Conservation (phyloP, 192 early-diverging fungal genomes). For the Funneliformis geosporum region DNA sequence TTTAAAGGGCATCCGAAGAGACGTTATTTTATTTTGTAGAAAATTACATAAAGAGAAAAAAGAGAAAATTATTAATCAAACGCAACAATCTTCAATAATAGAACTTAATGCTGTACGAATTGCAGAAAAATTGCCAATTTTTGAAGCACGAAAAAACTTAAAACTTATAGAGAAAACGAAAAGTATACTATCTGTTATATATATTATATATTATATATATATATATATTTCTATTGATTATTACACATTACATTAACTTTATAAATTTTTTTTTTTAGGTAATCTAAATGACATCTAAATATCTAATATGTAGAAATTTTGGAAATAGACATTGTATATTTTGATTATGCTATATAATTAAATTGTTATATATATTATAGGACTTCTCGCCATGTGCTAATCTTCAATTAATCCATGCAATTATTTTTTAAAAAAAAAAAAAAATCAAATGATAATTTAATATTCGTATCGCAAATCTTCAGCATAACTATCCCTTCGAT, state of each 20-base stretch:
- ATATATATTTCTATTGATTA: too few relatives aligned
- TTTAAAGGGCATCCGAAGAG: neutral
- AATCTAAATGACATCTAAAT: neutral
- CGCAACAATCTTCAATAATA: neutral
- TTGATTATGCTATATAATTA: too few relatives aligned
- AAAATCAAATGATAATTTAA: neutral
- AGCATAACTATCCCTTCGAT: constrained; percentile 13
- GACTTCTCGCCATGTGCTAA: neutral
- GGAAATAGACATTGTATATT: too few relatives aligned
- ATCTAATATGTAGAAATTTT: neutral
- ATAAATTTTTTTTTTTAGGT: neutral
- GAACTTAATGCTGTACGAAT: neutral
- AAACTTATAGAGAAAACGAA: neutral
- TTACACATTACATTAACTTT: too few relatives aligned
- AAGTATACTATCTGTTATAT: too few relatives aligned
- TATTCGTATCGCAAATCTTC: constrained; percentile 25
- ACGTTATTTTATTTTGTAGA: neutral
- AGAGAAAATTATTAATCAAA: too few relatives aligned
- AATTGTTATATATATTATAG: too few relatives aligned
- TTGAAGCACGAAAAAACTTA: neutral
- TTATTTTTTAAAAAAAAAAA: neutral
- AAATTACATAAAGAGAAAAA: neutral
- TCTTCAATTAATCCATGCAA: neutral
- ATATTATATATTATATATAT: too few relatives aligned
- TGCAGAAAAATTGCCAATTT: neutral